These are phyloP conservation scores for Sporothrix humicola DNA, from an alignment of 2,329 filamentous ascomycete species.

Conservation along the genomic window DNA sequence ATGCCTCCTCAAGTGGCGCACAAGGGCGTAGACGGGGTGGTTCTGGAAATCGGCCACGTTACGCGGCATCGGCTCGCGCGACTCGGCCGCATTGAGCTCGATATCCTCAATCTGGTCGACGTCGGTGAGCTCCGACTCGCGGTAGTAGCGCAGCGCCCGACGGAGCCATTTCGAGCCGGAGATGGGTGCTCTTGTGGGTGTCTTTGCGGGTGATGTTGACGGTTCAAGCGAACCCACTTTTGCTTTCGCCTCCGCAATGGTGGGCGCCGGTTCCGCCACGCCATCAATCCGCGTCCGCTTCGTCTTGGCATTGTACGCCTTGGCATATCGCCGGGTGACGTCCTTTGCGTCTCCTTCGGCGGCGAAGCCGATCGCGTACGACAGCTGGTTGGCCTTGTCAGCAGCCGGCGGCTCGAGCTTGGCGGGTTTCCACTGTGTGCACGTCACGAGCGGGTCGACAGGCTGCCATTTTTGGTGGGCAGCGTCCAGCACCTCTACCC, in stretches of 20 bases:
- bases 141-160: constrained; percentile 57
- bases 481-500: constrained; percentile 89
- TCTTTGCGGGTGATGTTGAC: background rate
- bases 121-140: constrained; percentile 55
- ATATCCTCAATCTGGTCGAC: constrained; percentile 84
- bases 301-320: constrained; percentile 90
- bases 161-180: constrained; percentile 56
- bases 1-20: constrained; percentile 80
- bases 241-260: background rate
- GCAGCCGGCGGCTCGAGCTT: constrained; percentile 82
- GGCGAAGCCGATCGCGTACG: constrained; percentile 86
- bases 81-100: constrained; percentile 72
- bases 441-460: constrained; percentile 82
- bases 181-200: background rate
- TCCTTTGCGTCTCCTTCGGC: constrained; percentile 78
- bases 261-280: constrained; percentile 32
- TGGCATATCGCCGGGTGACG: constrained; percentile 85
- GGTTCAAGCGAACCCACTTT: background rate
- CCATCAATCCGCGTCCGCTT: constrained; percentile 77
- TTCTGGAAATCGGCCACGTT: constrained; percentile 87
- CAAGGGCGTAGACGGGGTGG: constrained; percentile 82
- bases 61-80: constrained; percentile 81
- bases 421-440: constrained; percentile 74
- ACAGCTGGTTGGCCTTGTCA: constrained; percentile 76
- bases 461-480: constrained; percentile 91